Conservation (phyloP, 139 green algal genomes). For the Microglena sp. region DNA sequence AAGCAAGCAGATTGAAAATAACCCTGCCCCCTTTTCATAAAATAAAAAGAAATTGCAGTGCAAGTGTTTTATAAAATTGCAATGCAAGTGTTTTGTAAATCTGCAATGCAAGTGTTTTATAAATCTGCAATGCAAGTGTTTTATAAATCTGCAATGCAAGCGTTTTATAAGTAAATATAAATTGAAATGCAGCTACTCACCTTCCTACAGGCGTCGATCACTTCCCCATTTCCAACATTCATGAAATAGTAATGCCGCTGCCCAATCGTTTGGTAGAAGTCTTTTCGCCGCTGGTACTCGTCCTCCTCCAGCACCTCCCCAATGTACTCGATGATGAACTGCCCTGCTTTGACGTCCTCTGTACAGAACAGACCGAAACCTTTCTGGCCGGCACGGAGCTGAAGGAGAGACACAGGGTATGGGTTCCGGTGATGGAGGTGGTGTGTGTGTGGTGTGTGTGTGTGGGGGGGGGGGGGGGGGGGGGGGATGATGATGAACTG, state of each 20-base stretch:
- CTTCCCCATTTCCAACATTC: constrained; percentile 92
- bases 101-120: too few relatives aligned
- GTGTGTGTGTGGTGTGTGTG: too few relatives aligned
- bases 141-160: too few relatives aligned
- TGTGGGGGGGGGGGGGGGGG: too few relatives aligned
- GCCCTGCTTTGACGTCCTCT: constrained; percentile 61
- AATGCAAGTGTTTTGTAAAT: too few relatives aligned
- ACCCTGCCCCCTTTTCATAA: too few relatives aligned
- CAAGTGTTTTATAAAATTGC: too few relatives aligned
- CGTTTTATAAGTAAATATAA: too few relatives aligned
- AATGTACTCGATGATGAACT: constrained; percentile 97
- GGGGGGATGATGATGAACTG: constrained; percentile 93
- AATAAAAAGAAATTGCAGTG: too few relatives aligned
- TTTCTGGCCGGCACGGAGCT: constrained; percentile 72
- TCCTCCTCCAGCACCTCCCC: constrained; percentile 91
- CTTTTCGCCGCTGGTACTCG: constrained; percentile 80
- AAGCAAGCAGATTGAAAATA: too few relatives aligned
- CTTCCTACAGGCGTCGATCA: constrained; percentile 88
- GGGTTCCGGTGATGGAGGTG: not conserved
- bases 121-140: too few relatives aligned
- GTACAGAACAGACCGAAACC: constrained; percentile 79
- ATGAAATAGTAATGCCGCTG: constrained; percentile 99
- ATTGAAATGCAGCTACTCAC: constrained; percentile 19
- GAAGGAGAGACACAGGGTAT: constrained; percentile 11
- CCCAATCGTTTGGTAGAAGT: constrained; percentile 65